Evolutionary conservation across 2,329 filamentous ascomycete species (phyloP).

Genomic region (Cladosporium oxysporum): DNA sequence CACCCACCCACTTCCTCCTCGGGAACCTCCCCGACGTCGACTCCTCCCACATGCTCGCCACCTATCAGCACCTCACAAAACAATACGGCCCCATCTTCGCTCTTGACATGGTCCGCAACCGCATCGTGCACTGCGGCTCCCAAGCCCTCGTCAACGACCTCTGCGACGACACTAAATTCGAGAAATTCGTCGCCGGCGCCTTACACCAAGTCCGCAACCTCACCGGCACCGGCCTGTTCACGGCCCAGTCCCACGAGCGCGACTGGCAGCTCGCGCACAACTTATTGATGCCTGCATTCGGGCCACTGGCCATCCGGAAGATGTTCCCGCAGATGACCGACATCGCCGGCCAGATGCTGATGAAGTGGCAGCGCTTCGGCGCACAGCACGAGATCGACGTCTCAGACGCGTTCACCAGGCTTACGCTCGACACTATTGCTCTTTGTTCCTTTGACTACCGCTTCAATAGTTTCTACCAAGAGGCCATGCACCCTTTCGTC

Average conservation of each 20-base stretch:
- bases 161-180: conserved; percentile 50
- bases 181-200: conserved; percentile 56
- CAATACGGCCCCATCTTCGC: conserved; percentile 50
- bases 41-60: conserved; percentile 48
- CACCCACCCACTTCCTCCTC: conserved; percentile 62
- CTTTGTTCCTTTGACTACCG: conserved; percentile 68
- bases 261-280: conserved; percentile 46
- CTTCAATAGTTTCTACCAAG: conserved; percentile 73
- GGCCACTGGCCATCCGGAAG: conserved; percentile 45
- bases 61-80: conserved; percentile 60
- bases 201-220: conserved; percentile 61
- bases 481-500: conserved; percentile 68
- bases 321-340: conserved; percentile 44
- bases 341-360: conserved; percentile 16
- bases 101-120: conserved; percentile 35
- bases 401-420: conserved; percentile 67
- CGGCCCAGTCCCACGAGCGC: conserved; percentile 41
- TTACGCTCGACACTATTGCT: conserved; percentile 69
- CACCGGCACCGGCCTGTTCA: conserved; percentile 47
- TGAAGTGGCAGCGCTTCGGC: conserved; percentile 41
- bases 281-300: conserved; percentile 50
- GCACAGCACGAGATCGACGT: conserved; percentile 58
- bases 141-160: conserved; percentile 41
- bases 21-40: conserved; percentile 67
- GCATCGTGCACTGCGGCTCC: conserved; percentile 25